Conservation (phyloP, 495 filamentous ascomycete genomes). For the Bathelium albidoporum region DNA sequence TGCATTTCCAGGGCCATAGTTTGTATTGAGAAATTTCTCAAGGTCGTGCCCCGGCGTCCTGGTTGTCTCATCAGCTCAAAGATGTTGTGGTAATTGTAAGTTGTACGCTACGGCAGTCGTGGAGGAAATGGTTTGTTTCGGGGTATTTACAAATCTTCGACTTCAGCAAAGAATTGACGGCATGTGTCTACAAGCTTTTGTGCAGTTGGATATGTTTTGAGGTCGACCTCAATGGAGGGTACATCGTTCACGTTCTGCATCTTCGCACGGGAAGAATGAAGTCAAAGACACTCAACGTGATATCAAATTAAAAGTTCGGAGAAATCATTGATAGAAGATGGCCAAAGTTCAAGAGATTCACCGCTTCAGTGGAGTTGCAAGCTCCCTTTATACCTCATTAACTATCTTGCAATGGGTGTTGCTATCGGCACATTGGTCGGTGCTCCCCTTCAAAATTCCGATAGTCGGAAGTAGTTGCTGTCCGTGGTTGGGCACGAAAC, state of each 20-base stretch:
- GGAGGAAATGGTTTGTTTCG: neutral
- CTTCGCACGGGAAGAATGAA: neutral
- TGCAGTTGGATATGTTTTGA: constrained; percentile 27
- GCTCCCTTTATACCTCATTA: neutral
- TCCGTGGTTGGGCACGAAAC: neutral
- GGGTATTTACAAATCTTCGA: constrained; percentile 32
- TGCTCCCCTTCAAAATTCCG: neutral
- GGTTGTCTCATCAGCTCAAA: constrained; percentile 2
- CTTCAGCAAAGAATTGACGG: constrained; percentile 35
- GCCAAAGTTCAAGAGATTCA: neutral
- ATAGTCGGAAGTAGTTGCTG: neutral
- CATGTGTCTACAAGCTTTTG: constrained; percentile 31
- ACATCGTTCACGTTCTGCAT: constrained; percentile 4
- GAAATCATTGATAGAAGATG: neutral
- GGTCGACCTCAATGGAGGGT: constrained; percentile 13
- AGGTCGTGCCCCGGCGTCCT: constrained; percentile 38
- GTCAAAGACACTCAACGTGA: neutral
- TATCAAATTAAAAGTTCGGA: no score
- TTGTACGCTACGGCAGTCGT: no score
- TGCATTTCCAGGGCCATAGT: constrained; percentile 34
- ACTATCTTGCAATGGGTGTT: neutral
- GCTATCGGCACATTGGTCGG: neutral
- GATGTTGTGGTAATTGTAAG: neutral
- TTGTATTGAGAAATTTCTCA: constrained; percentile 32
- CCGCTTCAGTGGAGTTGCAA: neutral